These are phyloP conservation scores for Xerophyta viscosa DNA, from an alignment of 106 monocot genomes.

Conservation along the genomic window DNA sequence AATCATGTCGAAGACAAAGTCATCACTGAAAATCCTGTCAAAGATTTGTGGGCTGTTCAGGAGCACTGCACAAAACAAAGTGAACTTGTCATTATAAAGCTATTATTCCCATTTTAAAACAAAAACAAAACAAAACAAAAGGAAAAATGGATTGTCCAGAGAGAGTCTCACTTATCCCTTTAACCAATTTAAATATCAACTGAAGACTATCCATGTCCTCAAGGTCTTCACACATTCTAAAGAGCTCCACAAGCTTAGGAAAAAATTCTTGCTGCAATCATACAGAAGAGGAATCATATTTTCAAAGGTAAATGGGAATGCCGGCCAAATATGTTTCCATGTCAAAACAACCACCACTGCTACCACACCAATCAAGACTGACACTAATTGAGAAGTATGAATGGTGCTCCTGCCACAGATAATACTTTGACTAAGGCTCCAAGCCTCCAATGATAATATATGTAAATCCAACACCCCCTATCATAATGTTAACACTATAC, in stretches of 20 bases:
- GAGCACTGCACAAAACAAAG: slow-evolving; percentile 46
- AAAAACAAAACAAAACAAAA: slow-evolving; percentile 2
- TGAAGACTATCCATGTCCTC: slow-evolving; percentile 70
- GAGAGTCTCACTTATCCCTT: slow-evolving; percentile 60
- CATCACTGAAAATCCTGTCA: slow-evolving; percentile 85
- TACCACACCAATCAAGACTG: no score
- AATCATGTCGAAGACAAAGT: slow-evolving; percentile 73
- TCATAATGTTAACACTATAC: no score
- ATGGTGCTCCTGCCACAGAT: no score
- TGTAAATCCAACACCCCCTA: no score
- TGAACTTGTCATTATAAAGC: background rate
- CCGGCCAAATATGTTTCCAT: no score
- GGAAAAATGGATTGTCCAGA: background rate
- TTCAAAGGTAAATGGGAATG: no score
- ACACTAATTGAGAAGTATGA: no score
- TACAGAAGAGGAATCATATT: background rate
- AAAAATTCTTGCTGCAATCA: slow-evolving; percentile 73
- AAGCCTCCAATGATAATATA: no score
- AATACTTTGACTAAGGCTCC: no score
- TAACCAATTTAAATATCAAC: slow-evolving; percentile 82
- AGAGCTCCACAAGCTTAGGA: slow-evolving; percentile 67
- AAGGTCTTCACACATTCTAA: slow-evolving; percentile 67
- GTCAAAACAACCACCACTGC: no score
- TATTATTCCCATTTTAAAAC: no score
- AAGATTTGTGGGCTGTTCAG: slow-evolving; percentile 74